Conservation (phyloP, 192 early-diverging fungal genomes). For the Coemansia sp. region DNA sequence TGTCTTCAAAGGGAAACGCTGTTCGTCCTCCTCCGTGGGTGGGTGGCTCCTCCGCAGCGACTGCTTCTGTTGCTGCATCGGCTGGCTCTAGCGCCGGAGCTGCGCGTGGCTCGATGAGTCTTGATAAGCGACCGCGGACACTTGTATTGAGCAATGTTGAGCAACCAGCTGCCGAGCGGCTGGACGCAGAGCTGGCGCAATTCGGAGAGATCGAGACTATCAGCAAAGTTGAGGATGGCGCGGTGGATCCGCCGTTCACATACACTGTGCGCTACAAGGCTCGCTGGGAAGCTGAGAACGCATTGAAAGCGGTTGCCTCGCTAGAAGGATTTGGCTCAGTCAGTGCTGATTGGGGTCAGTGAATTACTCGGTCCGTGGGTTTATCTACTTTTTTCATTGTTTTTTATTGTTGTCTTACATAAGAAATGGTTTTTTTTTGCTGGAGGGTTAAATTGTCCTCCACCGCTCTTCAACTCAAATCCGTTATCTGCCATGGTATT, state of each 20-base stretch:
- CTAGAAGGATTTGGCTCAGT: constrained; percentile 33
- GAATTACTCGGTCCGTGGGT: neutral
- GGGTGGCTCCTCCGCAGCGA: neutral
- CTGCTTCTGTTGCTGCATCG: constrained; percentile 5
- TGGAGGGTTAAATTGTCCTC: too few species aligned
- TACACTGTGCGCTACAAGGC: constrained; percentile 38
- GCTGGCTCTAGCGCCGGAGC: constrained; percentile 1
- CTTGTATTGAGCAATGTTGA: constrained; percentile 36
- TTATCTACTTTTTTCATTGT: neutral
- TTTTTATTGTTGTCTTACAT: constrained; percentile 3
- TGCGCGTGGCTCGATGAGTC: constrained; percentile 30
- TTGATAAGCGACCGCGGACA: constrained; percentile 45
- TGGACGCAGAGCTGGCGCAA: constrained; percentile 41
- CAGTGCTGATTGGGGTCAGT: constrained; percentile 25
- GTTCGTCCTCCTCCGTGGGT: neutral
- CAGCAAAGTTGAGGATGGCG: constrained; percentile 2
- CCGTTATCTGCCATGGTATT: too few species aligned
- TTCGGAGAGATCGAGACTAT: constrained; percentile 44
- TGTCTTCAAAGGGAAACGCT: neutral
- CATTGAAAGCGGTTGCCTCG: constrained; percentile 23
- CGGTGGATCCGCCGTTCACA: constrained; percentile 26
- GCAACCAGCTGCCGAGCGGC: constrained; percentile 27
- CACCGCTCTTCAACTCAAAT: too few species aligned
- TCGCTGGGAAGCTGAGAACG: constrained; percentile 47
- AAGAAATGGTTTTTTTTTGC: neutral